Conservation (phyloP, 2,329 filamentous ascomycete species). For the Rutstroemia sp. region DNA sequence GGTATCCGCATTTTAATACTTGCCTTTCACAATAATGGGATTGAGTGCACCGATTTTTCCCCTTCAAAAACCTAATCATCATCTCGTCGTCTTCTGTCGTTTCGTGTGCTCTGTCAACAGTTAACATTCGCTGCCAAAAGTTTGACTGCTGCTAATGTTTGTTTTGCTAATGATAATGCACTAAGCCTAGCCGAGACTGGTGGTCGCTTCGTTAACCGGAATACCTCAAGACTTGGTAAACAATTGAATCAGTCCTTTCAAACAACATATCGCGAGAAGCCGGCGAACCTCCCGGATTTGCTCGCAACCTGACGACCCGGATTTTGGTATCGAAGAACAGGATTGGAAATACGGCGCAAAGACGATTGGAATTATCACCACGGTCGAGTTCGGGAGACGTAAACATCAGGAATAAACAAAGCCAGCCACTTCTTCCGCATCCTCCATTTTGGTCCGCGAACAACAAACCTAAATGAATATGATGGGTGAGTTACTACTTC, state of each 20-base stretch:
- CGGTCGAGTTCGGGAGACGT: not conserved
- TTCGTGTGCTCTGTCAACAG: no score
- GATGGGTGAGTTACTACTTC: conserved; percentile 23
- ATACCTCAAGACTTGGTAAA: conserved; percentile 9
- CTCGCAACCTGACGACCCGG: not conserved
- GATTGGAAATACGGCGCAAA: not conserved
- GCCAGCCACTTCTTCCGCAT: conserved; percentile 16
- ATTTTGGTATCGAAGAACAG: conserved; percentile 1
- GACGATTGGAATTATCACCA: not conserved
- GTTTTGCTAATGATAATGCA: not conserved
- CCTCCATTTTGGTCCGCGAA: conserved; percentile 3
- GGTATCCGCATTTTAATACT: not conserved
- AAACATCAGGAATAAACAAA: conserved; percentile 19
- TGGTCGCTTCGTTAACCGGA: conserved; percentile 11
- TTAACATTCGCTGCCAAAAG: no score
- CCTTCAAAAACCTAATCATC: no score
- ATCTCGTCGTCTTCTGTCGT: no score
- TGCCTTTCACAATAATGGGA: not conserved
- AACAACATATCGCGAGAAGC: conserved; percentile 8
- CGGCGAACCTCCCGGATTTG: not conserved
- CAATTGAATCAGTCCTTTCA: conserved; percentile 10
- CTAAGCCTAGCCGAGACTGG: conserved; percentile 2
- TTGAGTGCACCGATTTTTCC: no score
- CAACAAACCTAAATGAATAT: conserved; percentile 10
- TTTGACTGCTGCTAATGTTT: not conserved